Percentiles rank a stretch among this genome's conserved stretches.
Conservation (phyloP, 331 rosid genomes). For the Spiraea crenata region DNA sequence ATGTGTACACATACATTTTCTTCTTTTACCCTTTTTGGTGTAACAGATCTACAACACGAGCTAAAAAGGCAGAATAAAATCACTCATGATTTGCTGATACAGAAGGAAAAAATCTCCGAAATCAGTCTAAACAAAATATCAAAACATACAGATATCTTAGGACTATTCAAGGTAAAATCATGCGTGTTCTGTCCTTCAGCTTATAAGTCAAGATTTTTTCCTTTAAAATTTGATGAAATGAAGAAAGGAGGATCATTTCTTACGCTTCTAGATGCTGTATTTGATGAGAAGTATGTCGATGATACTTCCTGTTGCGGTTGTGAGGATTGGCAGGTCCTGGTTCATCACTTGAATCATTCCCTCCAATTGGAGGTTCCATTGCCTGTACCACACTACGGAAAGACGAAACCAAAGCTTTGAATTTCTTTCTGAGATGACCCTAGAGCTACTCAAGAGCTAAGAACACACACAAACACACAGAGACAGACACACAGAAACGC, state of each 20-base stretch:
- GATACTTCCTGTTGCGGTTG: conserved; percentile 22
- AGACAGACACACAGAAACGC: neutral
- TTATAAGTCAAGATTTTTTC: neutral
- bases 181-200: neutral
- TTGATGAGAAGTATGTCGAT: conserved; percentile 45
- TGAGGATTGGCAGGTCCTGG: conserved; percentile 10
- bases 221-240: neutral
- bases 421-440: neutral
- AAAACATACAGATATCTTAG: neutral
- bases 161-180: neutral
- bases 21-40: neutral
- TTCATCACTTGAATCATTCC: conserved; percentile 25
- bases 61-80: neutral
- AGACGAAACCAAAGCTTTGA: neutral
- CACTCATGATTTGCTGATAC: neutral
- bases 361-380: conserved; percentile 25
- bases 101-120: neutral
- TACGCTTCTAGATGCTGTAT: conserved; percentile 57
- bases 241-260: conserved; percentile 16
- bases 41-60: neutral
- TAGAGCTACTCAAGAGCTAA: neutral
- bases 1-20: neutral
- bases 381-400: neutral
- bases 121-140: neutral
- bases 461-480: neutral